Evolutionary conservation across 2,329 filamentous ascomycete species (phyloP), one percentile per base, ranked within the genome.

Genomic region (Teratosphaeria gauchensis): DNA sequence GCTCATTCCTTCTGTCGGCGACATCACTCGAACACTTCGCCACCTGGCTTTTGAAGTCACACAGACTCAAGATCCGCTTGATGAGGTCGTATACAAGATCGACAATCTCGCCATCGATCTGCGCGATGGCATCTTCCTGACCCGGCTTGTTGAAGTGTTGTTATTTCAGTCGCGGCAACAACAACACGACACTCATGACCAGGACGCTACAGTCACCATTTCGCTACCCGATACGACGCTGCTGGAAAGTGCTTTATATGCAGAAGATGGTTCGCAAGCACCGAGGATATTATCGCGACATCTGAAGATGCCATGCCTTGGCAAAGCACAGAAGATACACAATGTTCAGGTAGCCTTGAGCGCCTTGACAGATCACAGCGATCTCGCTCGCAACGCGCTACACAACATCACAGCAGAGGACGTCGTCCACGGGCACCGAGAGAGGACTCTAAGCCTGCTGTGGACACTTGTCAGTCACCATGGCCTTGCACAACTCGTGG

Each of bases 361-460:
- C 54, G 81, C 82, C 1, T 71, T 86, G 12, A 67, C 70, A n/a
- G 72, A 71, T 11, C 71, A 78, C 7, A 69, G 68, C 11, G 76
- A 76, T 1, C 70, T 78, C 12, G 72, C 69, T 3, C 65, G 69
- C 12, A 73, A 73, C 32, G 69, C 79, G 12, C 68, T 76, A 5
- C 69, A 72, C 24, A 73, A 75, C 35, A 71, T 84, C 38, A 75
- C 71, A 14, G 77, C 83, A 0, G 79, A 82, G 46, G 82, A 86
- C 57, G 80, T 87, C 53, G 82, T 87, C 6, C 79, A 86, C 63
- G 84, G 84, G 2, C 82, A 85, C 64, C 79, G 84, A 8, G 84
- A 87, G 65, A 85, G 83, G 69, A 86, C 83, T 0, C 74, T 87
- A 52, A 78, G 77, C 4, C 73, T 86, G 9, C 74, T 87, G 4